Percentiles rank a stretch among this genome's conserved stretches.
phyloP scores from a whole-genome alignment of 352 stramenopile species.

The Phytophthora brassicae region DNA sequence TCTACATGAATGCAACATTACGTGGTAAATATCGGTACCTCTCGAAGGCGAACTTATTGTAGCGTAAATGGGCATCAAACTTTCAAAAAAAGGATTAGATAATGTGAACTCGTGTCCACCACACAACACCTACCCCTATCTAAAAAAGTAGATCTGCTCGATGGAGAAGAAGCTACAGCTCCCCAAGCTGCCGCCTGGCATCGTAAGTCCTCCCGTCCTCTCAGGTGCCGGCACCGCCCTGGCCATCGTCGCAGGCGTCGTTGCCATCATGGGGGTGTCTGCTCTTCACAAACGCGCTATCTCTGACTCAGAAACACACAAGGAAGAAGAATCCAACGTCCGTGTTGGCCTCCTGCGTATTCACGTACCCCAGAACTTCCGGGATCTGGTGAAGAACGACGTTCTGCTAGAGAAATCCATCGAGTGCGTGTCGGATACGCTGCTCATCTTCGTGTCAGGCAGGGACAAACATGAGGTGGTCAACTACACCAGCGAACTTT shows the following conservation, averaged over 20 bases:
- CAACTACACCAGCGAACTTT: constrained; percentile 81
- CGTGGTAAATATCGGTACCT: constrained; percentile 47
- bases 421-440: constrained; percentile 40
- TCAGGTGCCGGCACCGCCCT: constrained; percentile 39
- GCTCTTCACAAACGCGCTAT: constrained; percentile 42
- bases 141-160: background rate
- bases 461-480: constrained; percentile 58
- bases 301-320: background rate
- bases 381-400: constrained; percentile 67
- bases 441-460: constrained; percentile 70
- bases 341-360: constrained; percentile 56
- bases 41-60: constrained; percentile 30
- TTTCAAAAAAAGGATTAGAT: no score
- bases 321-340: constrained; percentile 19
- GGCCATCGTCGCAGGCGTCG: constrained; percentile 46
- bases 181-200: constrained; percentile 33
- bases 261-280: constrained; percentile 45
- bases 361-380: constrained; percentile 61
- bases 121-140: background rate
- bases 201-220: constrained; percentile 25
- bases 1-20: constrained; percentile 51
- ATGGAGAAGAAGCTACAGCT: constrained; percentile 60
- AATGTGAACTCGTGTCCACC: background rate
- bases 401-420: constrained; percentile 72
- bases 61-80: constrained; percentile 37